Evolutionary conservation across 495 filamentous ascomycete species (phyloP), one percentile per base, ranked within the genome.

Genomic region (Hypoxylon trugodes): DNA sequence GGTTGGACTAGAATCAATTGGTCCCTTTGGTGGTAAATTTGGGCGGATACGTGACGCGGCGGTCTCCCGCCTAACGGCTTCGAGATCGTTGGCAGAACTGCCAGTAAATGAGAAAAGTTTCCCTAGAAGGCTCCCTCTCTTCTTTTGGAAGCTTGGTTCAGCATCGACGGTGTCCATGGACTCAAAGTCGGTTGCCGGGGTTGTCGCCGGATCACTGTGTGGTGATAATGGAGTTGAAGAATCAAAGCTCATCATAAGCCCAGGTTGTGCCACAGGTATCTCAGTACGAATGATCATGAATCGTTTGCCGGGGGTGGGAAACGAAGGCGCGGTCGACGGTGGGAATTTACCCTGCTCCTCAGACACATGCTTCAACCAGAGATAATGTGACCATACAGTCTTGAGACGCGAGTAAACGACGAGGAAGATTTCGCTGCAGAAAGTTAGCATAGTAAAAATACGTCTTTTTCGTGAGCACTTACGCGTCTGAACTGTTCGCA

Each of bases 211-310:
- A 22, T 55, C 53, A 26, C 40, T 33, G 36, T 68, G 69, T 6
- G 35, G 32, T 22, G 66, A 43, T 4, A 50, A 53, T 15, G 66
- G 26, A 41, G 57, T 15, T 37, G 77, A 73, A 12, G 75, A 69
- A 56, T 80, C 78, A 43, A 83, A 81, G 4, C 69, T 73, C 5
- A 75, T 53, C 18, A 73, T 60, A 2, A 81, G 69, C 16, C 74
- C 71, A 12, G 82, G 82, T 26, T 87, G 84, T 7, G 75, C 65
- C 24, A 83, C 70, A 49, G 86, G 85, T 46, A 87, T 77, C 69
- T 98, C 95, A 63, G 90, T 95, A 51, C 93, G 87, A 48, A 97
- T 91, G 68, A 98, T 98, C 50, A 97, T 83, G 50, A 98, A 89
- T 50, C 92, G 83, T 43, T 95, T 90, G 35, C 90, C 89, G n/a